A percentile compares a stretch with the other conserved stretches of the same genome.
These are phyloP conservation scores for Hysterangium stoloniferum DNA, from an alignment of 768 basidiomycete genomes.

Conservation along the genomic window DNA sequence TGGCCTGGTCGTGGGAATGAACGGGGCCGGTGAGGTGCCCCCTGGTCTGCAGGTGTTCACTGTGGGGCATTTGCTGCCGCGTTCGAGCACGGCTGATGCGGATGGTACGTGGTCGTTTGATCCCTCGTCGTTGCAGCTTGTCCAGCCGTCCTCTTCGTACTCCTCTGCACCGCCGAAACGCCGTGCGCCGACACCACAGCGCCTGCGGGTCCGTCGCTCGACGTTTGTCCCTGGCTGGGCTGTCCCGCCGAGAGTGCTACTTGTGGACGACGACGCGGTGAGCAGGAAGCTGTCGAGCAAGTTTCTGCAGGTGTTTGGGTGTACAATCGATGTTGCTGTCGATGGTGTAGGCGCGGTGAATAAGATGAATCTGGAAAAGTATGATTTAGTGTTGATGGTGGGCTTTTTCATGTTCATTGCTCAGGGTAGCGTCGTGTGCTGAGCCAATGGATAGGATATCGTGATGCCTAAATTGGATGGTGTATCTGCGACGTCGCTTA, in stretches of 20 bases:
- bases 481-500: slow-evolving; percentile 84
- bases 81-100: slow-evolving; percentile 29
- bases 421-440: not conserved
- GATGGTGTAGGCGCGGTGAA: slow-evolving; percentile 89
- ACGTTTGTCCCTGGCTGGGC: slow-evolving; percentile 89
- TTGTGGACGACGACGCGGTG: slow-evolving; percentile 95
- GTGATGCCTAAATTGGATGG: slow-evolving; percentile 90
- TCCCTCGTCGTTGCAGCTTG: slow-evolving; percentile 3
- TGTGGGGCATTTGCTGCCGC: slow-evolving; percentile 66
- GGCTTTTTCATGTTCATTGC: slow-evolving; percentile 7
- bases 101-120: slow-evolving; percentile 56
- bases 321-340: slow-evolving; percentile 88
- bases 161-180: not conserved
- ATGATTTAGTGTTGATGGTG: slow-evolving; percentile 92
- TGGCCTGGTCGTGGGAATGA: not conserved
- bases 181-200: slow-evolving; percentile 9
- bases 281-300: slow-evolving; percentile 83
- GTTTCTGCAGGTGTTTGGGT: slow-evolving; percentile 93
- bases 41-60: slow-evolving; percentile 76
- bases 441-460: slow-evolving; percentile 59
- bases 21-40: slow-evolving; percentile 19
- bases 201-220: slow-evolving; percentile 58
- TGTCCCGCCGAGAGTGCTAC: slow-evolving; percentile 79
- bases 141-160: not conserved
- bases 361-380: slow-evolving; percentile 95